These are phyloP conservation scores for Monilinia vaccinii-corymbosi DNA, from an alignment of 2,329 filamentous ascomycete genomes.

Conservation along the genomic window DNA sequence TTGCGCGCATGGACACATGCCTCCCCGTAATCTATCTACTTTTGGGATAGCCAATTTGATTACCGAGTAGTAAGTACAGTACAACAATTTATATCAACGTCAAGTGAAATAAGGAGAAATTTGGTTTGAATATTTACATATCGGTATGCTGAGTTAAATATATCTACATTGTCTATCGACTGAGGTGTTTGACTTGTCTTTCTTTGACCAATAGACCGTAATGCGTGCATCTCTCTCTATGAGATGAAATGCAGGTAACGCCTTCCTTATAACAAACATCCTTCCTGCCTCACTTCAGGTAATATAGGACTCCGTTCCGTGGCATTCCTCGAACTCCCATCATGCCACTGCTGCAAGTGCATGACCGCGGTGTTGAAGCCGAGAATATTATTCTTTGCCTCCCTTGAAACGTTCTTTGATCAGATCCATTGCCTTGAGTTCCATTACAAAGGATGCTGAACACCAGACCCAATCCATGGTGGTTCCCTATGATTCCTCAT, in stretches of 20 bases:
- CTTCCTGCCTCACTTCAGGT: neutral
- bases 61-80: no score
- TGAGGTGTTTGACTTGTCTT: neutral
- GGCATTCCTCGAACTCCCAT: neutral
- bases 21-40: conserved; percentile 12
- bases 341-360: neutral
- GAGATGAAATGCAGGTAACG: neutral
- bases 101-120: neutral
- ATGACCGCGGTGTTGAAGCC: neutral
- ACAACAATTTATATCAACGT: neutral
- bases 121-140: neutral
- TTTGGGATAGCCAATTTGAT: conserved; percentile 4
- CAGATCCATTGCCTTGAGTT: neutral
- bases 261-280: neutral
- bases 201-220: neutral
- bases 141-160: neutral
- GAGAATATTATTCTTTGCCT: neutral
- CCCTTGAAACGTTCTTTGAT: neutral
- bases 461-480: neutral
- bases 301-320: neutral
- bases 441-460: neutral
- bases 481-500: neutral
- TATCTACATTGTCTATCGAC: neutral
- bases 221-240: neutral
- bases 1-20: conserved; percentile 10